Base-by-base conservation (phyloP, 768 basidiomycete genomes). In the Tremella mesenterica region DNA sequence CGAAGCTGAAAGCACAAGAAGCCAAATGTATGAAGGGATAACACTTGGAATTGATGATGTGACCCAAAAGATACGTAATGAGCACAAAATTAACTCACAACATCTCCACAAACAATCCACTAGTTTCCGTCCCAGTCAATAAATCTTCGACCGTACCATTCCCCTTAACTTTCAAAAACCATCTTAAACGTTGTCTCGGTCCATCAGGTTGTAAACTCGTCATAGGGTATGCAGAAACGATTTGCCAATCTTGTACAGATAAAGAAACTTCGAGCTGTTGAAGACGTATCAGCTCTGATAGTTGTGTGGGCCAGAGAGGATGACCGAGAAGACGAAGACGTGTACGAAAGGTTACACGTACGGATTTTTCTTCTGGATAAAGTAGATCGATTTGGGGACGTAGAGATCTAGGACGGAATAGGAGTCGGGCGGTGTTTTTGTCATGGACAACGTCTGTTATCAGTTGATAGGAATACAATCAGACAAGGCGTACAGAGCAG, bases 181-280 rank as follows among this genome's bases (percentile, higher is more conserved):
- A 71, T 38, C 69, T 48, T 13, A 71, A 48, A 18, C 58, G 31
- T n/a, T 66, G 63, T n/a, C 65, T 26, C 2, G 52, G 54, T 9
- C 50, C 63, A 26, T 66, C 62, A 27, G 64, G 53, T 4, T 59
- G 33, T 1, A 71, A 53, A 2, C 50, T 53, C 1, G 69, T 71
- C 61, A 62, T 62, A 10, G 69, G 69, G 31, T 71, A 71, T 9
- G 66, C 64, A 20, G 62, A 52, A n/a, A 65, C 54, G 31, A 69
- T 61, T 23, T 57, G 58, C 69, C 69, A 71, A 48, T 68, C 67
- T 23, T 60, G 48, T 12, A 67, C 31, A 6, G 56, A 63, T 30
- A 69, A 50, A 7, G 62, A 62, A 1, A 71, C 63, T 44, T 70
- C 68, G 31, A 71, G 59, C 69, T 66, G 47, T 1, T n/a, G n/a